Evolutionary conservation across 768 basidiomycete species (phyloP).

Genomic region (Suillus alpinus): DNA sequence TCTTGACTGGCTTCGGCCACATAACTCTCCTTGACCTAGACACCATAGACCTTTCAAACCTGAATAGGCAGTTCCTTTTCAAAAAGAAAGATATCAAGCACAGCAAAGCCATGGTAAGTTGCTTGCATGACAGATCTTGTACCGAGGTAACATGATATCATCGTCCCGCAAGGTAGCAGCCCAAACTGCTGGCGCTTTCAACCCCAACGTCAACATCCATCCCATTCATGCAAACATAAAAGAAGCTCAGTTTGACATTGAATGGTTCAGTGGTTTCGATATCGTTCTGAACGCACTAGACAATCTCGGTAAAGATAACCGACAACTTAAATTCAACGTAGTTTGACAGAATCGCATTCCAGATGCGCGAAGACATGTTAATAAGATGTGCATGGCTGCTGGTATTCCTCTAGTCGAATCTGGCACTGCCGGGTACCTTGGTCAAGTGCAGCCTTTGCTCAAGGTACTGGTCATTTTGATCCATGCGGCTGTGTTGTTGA

Average conservation of each 20-base stretch:
- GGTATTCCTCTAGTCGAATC: slow-evolving; percentile 90
- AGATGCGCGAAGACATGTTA: slow-evolving; percentile 95
- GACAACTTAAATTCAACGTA: not conserved
- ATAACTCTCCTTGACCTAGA: slow-evolving; percentile 95
- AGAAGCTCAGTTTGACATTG: slow-evolving; percentile 82
- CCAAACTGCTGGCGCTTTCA: slow-evolving; percentile 78
- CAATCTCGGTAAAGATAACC: slow-evolving; percentile 62
- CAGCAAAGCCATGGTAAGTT: slow-evolving; percentile 82
- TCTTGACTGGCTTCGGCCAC: slow-evolving; percentile 87
- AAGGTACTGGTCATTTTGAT: slow-evolving; percentile 48
- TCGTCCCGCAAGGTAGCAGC: slow-evolving; percentile 62
- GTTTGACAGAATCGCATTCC: slow-evolving; percentile 2
- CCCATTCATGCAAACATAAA: slow-evolving; percentile 97
- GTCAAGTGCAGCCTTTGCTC: slow-evolving; percentile 92
- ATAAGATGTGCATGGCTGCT: slow-evolving; percentile 96
- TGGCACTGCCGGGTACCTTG: slow-evolving; percentile 94
- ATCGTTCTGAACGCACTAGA: slow-evolving; percentile 95
- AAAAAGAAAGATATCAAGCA: slow-evolving; percentile 96
- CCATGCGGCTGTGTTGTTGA: not conserved
- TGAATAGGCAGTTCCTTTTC: slow-evolving; percentile 97
- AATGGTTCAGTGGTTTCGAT: slow-evolving; percentile 89
- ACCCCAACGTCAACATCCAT: slow-evolving; percentile 81
- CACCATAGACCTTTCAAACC: slow-evolving; percentile 96
- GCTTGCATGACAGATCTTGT: not conserved
- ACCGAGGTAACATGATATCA: not conserved